Evolutionary conservation across 192 early-diverging fungal species (phyloP), one percentile per base, ranked within the genome.

Genomic region (Umbelopsis ramanniana): DNA sequence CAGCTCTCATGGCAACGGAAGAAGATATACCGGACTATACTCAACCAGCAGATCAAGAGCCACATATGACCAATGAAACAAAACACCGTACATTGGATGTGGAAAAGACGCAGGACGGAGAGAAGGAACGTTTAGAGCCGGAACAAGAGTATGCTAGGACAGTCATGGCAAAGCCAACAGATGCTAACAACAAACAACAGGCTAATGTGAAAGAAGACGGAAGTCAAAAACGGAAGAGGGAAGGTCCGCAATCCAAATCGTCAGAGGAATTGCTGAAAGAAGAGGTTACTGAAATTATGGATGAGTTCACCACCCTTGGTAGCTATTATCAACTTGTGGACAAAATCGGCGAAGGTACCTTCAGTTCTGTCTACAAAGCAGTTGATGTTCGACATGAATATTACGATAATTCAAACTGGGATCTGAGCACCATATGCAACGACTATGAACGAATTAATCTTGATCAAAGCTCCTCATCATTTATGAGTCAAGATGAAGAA

Each of bases 331-430:
- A 82, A 33, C 77, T 95, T 17, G 57, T 94, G 14, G 87, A 87
- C 46, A 94, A 91, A 76, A 95, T 94, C 77, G 94, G 94, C 29
- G 92, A 94, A 80, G 94, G 96, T 14, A 97, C 95, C 0, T 98
- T 97, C 73, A 93, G 92, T 74, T 90, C 91, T 0, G 96, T 98
- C 4, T 98, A 97, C 82, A 95, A 92, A 74, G 95, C 95, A 4
- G 73, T 94, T 15, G 95, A 98, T 71, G 72, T 93, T 11, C 78
- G 87, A 37, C 88, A 95, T 72, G 81, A 89, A 9, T 67, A 76
- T 12, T 94, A 92, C 74, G 88, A 93, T 52, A 96, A 96, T 74
- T 70, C 77, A 40, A 73, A 77, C 33, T 92, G 91, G 89, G 87
- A 85, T 19, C 78, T 60, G 23, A 63, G 33, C 57, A 37, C 14